Conservation (phyloP, 495 filamentous ascomycete species). For the Penicillium ucsense region DNA sequence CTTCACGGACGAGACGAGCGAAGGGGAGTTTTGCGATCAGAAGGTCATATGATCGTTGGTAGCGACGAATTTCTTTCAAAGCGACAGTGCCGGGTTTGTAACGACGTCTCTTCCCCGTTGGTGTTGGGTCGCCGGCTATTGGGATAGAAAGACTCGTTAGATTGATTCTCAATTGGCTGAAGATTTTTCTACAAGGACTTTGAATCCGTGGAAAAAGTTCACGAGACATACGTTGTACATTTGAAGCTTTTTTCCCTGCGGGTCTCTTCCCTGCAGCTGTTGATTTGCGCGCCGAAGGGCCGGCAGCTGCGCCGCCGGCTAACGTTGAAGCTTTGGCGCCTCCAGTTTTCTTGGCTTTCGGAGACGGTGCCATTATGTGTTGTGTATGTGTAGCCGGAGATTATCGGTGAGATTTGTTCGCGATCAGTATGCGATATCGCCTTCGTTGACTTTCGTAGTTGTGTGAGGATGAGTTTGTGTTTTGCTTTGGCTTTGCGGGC, state of each 20-base stretch:
- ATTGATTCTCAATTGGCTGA: background rate
- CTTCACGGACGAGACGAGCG: conserved; percentile 80
- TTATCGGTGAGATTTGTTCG: too few species aligned
- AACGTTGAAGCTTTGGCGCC: conserved; percentile 1
- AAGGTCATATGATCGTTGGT: conserved; percentile 75
- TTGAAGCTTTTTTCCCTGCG: conserved; percentile 12
- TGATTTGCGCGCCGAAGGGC: conserved; percentile 11
- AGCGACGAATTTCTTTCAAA: conserved; percentile 74
- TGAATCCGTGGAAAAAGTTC: background rate
- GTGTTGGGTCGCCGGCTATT: conserved; percentile 64
- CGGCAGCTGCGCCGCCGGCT: conserved; percentile 3
- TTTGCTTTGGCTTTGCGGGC: too few species aligned
- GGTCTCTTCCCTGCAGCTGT: conserved; percentile 15
- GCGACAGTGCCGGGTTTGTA: conserved; percentile 82
- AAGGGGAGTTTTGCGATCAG: conserved; percentile 78
- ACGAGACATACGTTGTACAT: conserved; percentile 31
- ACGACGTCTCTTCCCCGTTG: conserved; percentile 50
- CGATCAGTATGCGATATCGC: too few species aligned
- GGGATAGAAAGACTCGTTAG: background rate
- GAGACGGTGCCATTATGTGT: conserved; percentile 12
- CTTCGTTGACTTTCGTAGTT: too few species aligned
- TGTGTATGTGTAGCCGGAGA: background rate
- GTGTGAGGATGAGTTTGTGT: too few species aligned
- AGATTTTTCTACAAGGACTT: background rate
- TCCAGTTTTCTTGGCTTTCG: background rate